Base-by-base conservation (phyloP, 2,329 filamentous ascomycete species). In the Cadophora malorum region DNA sequence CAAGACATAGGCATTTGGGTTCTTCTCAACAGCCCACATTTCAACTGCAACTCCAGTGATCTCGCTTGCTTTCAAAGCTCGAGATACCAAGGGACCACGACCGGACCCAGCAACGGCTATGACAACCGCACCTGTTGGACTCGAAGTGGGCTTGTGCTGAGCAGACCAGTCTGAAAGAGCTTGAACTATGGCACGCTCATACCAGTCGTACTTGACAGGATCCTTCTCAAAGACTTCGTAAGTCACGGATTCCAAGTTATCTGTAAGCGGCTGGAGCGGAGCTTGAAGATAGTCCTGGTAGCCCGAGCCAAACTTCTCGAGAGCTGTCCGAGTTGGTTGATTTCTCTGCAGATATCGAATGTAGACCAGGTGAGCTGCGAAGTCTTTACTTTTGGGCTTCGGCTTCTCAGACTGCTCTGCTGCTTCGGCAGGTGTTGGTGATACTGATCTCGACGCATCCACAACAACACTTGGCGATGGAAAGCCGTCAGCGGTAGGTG, bases 201-300 rank as follows among this genome's bases (percentile, higher is more conserved):
- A 99, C 85, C 95, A 96, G 71, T 94, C 90, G 78, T 99, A 99
- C 80, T 99, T 99, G 80, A 99, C 92, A 0, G 96, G 96, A 72
- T 99, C 96, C 73, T 96, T 96, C 79, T 99, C 96, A 76, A 99
- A 99, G 1, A 98, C 95, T 78, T 99, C 96, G 79, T 99, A 99
- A 0, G 96, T 99, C 52, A 97, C 92, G 58, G 94, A 97, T 79
- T 99, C 96, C 16, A 99, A 85, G 74, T 99, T 99, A 79, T 99
- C 96, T 0, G 95, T 95, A 16, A 99, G 84, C 0, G 96, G 96
- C 78, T 99, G 96, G 50, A 99, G 83, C 2, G 96, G 96, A 1
- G 94, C 94, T 79, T 99, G 96, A 12, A 99, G 84, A 84, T 96
- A 99, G 79, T 99, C 96, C 76, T 99, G 96, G 74, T 92, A 93